Evolutionary conservation across 75 land plant species (phyloP).

Genomic region (Picea glauca): DNA sequence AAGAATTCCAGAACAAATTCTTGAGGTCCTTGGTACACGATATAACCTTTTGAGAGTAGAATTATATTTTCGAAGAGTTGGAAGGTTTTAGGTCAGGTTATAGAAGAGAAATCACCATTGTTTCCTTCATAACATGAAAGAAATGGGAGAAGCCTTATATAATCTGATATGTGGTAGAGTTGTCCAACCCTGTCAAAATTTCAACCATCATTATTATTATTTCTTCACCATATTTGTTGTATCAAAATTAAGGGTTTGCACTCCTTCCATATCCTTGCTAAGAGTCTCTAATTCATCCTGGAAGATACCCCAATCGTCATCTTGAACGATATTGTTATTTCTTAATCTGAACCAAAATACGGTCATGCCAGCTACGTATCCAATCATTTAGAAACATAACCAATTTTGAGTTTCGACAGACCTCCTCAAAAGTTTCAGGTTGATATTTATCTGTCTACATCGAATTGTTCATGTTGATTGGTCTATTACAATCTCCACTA

Average conservation of each 20-base stretch:
- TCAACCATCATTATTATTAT: no score
- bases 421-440: conserved; percentile 71
- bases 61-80: no score
- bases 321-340: conserved; percentile 10
- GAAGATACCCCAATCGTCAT: conserved; percentile 26
- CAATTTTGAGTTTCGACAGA: conserved; percentile 78
- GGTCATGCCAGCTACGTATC: conserved; percentile 65
- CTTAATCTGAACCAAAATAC: conserved; percentile 15
- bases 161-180: no score
- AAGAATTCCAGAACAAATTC: no score
- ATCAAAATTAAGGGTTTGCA: no score
- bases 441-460: conserved; percentile 82
- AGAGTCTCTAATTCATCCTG: conserved; percentile 39
- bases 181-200: no score
- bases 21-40: no score
- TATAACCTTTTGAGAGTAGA: no score
- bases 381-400: conserved; percentile 69
- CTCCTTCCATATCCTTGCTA: conserved; percentile 21
- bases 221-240: background rate
- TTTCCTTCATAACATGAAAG: no score
- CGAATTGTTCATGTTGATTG: conserved; percentile 12
- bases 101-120: no score
- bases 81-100: no score
- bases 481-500: background rate
- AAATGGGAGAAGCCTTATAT: no score